Base-by-base conservation (phyloP, 2,329 filamentous ascomycete genomes). In the Trichoderma brevicompactum region DNA sequence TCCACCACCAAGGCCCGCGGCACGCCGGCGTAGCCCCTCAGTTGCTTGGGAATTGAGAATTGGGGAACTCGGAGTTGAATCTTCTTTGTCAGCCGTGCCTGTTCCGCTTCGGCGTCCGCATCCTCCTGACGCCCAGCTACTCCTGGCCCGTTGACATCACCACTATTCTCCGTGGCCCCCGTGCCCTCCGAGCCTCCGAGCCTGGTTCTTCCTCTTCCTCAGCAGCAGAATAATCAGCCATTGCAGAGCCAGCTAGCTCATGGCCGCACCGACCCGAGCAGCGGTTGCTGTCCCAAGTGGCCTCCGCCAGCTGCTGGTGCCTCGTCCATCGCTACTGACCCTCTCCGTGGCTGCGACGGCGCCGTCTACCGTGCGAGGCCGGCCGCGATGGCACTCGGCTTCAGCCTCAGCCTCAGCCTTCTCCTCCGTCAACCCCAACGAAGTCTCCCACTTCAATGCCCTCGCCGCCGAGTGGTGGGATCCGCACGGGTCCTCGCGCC, bases 381-480 rank as follows among this genome's bases (percentile, higher is more conserved):
- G 23, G 23, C 62, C 10, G 46, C 68, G 67, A 64, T 66, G 59
- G 60, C 71, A 71, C 44, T 68, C 74, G 55, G 70, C 76, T 63
- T 83, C 23, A 28, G 23, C 23, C 44, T 68, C 74, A 54, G 70
- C 76, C 64, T 83, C 23, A 28, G 23, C 23, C 23, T 28, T 80
- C 72, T 88, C 90, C 54, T 93, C 92, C 64, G 92, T 99, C 78
- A 96, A 96, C 73, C 86, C 91, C 61, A 87, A 89, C 70, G 94
- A 99, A 81, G 87, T 99, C 69, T 91, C 91, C 17, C 95, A 99
- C 82, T 99, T 99, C 85, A 93, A 93, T 74, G 88, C 88, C 68
- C 92, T 99, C 73, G 95, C 95, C 69, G 92, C 91, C 70, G 90
- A 90, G 72, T 99, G 95, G 95, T 99, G 95, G 95, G 94, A 98